Evolutionary conservation across 2,329 filamentous ascomycete genomes (phyloP), one percentile per base, ranked within the genome.

Genomic region (Alternaria gaisen): DNA sequence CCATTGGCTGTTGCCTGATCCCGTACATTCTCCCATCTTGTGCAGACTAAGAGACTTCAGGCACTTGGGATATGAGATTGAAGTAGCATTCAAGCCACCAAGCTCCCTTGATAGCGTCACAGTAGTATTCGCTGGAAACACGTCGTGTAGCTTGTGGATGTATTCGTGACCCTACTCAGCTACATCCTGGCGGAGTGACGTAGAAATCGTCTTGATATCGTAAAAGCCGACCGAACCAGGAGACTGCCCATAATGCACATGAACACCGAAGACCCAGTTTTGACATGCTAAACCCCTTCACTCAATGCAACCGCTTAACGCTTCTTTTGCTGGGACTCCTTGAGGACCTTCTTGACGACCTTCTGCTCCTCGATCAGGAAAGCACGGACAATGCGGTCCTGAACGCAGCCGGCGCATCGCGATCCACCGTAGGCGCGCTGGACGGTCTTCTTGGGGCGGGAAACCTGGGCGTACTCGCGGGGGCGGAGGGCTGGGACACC

Each of bases 291-390:
- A 65, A 74, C 66, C 69, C 68, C 68, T 67, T 63, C 58, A 67
- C 65, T 65, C 64, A 56, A 68, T 68, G 60, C 60, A 66, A 60
- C 61, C 69, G 59, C 72, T 77, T 79, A 82, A 67, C 77, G 78
- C 79, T 86, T 88, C 82, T 91, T 91, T 87, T 92, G 91, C 86
- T 97, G 92, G 69, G 87, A 89, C 88, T 98, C 94, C 91, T 97
- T 97, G 83, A 98, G 89, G 79, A 99, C 95, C 92, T 99, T 99
- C 93, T 99, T 99, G 85, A 99, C 95, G 79, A 99, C 98, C 92
- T 99, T 99, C 89, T 99, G 95, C 90, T 99, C 95, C 88, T 99
- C 96, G 74, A 99, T 98, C 83, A 99, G 86, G 91, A 99, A 99
- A 70, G 95, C 95, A 77, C 95, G 93, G 76, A 97, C 93, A 76